A percentile compares a stretch with the other conserved stretches of the same genome.
Conservation (phyloP, 1,139 yeast genomes). For the Komagataea norvegica region DNA sequence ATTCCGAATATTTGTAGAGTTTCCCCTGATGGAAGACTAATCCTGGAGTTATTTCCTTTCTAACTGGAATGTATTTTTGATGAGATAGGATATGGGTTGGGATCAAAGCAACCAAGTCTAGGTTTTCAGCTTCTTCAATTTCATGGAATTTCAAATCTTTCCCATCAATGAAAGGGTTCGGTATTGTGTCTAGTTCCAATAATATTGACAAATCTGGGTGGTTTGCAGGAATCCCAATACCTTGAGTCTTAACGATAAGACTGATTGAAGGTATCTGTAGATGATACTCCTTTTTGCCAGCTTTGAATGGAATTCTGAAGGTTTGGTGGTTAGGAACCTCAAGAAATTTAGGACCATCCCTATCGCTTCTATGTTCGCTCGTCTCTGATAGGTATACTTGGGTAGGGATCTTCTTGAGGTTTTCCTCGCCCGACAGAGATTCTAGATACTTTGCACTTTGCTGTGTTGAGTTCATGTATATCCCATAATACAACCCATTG, state of each 20-base stretch:
- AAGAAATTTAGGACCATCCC: slow-evolving; percentile 3
- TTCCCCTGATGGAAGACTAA: slow-evolving; percentile 10
- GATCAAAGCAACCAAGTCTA: slow-evolving; percentile 15
- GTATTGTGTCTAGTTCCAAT: background rate
- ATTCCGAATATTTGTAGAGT: slow-evolving; percentile 4
- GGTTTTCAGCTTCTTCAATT: slow-evolving; percentile 2
- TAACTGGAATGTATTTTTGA: slow-evolving; percentile 7
- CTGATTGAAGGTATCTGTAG: slow-evolving; percentile 16
- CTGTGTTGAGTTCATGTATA: slow-evolving; percentile 15
- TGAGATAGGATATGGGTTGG: slow-evolving; percentile 21
- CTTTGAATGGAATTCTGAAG: slow-evolving; percentile 9
- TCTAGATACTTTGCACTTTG: slow-evolving; percentile 6
- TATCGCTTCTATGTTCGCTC: background rate
- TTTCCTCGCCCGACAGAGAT: slow-evolving; percentile 5
- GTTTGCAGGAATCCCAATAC: slow-evolving; percentile 18
- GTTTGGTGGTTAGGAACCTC: slow-evolving; percentile 4
- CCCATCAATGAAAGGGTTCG: slow-evolving; percentile 10
- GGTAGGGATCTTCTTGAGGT: background rate
- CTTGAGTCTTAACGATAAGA: slow-evolving; percentile 14
- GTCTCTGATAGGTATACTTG: slow-evolving; percentile 3
- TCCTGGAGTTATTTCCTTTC: slow-evolving; percentile 7
- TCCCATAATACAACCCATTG: slow-evolving; percentile 18
- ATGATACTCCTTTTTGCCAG: slow-evolving; percentile 8
- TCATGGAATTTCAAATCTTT: slow-evolving; percentile 5
- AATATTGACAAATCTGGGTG: slow-evolving; percentile 14